Evolutionary conservation across 768 basidiomycete species (phyloP).

Genomic region (Suillus americanus): DNA sequence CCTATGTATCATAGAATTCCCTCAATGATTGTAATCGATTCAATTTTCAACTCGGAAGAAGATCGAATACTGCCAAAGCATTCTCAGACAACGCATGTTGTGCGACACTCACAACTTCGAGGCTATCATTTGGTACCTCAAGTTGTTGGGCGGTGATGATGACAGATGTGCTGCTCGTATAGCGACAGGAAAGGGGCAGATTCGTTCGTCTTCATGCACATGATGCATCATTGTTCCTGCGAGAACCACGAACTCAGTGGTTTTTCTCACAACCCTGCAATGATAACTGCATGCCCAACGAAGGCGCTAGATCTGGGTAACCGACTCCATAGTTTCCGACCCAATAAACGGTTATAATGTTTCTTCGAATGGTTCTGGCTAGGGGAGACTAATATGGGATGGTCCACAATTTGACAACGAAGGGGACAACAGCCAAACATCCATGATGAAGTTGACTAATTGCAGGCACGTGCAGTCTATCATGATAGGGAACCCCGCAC

Average conservation of each 20-base stretch:
- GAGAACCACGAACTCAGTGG: neutral
- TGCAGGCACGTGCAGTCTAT: neutral
- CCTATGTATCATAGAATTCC: too few species aligned
- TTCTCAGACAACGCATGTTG: constrained; percentile 3
- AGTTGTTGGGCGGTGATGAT: constrained; percentile 7
- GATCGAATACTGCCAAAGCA: neutral
- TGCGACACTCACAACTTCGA: constrained; percentile 8
- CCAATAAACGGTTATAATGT: neutral
- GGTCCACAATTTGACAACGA: neutral
- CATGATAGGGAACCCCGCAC: neutral
- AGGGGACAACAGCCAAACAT: neutral
- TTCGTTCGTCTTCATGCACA: constrained; percentile 5
- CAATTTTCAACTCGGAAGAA: neutral
- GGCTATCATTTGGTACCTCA: neutral
- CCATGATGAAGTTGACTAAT: neutral
- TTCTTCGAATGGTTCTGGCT: neutral
- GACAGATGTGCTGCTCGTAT: constrained; percentile 8
- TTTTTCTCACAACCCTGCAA: neutral
- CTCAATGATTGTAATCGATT: too few species aligned
- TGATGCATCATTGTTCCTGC: neutral
- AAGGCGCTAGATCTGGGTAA: neutral
- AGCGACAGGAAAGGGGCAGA: constrained; percentile 6
- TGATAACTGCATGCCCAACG: neutral
- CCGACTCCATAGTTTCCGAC: neutral
- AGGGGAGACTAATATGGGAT: neutral